A percentile compares a stretch with the other conserved stretches of the same genome.
phyloP scores from a whole-genome alignment of 139 green algal species.

The Desmodesmus armatus region DNA sequence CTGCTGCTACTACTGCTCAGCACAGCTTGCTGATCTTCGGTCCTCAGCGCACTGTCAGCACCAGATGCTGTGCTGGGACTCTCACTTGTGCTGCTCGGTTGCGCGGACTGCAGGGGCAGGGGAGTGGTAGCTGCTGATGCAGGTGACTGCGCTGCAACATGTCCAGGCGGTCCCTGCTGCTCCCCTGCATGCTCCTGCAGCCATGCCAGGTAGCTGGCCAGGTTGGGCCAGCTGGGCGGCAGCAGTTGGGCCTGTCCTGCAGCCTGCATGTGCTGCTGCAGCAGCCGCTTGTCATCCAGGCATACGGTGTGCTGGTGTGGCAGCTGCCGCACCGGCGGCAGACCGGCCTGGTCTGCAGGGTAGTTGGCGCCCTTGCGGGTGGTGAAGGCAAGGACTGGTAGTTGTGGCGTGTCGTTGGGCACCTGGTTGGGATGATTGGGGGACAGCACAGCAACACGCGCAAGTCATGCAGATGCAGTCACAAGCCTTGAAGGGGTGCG shows the following conservation, averaged over 20 bases:
- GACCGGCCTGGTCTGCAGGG: not conserved
- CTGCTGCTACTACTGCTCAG: slow-evolving; percentile 12
- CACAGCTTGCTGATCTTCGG: not conserved
- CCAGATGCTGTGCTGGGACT: not conserved
- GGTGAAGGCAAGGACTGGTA: slow-evolving; percentile 29
- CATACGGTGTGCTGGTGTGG: not conserved
- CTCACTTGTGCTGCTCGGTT: not conserved
- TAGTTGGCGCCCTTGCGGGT: slow-evolving; percentile 23
- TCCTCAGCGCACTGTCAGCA: not conserved
- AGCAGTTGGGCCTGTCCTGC: not conserved
- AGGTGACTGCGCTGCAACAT: not conserved
- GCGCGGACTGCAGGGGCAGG: no score
- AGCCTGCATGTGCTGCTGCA: slow-evolving; percentile 1
- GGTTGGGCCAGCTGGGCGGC: not conserved
- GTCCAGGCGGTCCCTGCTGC: not conserved
- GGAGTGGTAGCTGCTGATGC: not conserved
- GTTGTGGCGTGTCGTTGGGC: not conserved
- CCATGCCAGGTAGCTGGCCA: not conserved
- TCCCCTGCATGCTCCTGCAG: not conserved
- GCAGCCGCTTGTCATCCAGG: slow-evolving; percentile 15
- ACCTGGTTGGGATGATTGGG: not conserved
- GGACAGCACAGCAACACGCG: not conserved
- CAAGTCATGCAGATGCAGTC: not conserved
- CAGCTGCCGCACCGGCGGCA: slow-evolving; percentile 16
- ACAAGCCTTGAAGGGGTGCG: no score